These are phyloP conservation scores for Ophiostoma sp. DNA, from an alignment of 2,329 filamentous ascomycete genomes.

Conservation along the genomic window DNA sequence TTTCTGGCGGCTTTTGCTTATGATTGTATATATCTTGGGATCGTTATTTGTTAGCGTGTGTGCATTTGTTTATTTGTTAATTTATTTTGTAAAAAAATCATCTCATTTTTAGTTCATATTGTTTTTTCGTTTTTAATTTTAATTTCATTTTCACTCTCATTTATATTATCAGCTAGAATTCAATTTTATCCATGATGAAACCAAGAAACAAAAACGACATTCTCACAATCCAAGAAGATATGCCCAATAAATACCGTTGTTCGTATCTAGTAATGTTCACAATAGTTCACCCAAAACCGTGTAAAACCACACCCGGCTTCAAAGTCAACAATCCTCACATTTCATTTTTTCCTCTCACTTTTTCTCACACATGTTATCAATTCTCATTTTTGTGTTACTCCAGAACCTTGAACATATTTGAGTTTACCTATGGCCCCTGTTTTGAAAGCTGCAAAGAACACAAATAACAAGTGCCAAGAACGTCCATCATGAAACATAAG, in stretches of 20 bases:
- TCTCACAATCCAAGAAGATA: too few species aligned
- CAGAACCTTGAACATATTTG: neutral
- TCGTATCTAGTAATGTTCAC: neutral
- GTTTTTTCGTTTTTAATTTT: neutral
- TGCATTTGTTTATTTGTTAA: neutral
- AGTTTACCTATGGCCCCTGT: neutral
- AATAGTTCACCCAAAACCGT: neutral
- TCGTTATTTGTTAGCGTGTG: neutral
- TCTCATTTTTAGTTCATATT: neutral
- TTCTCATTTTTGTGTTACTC: neutral
- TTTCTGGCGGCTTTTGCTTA: neutral
- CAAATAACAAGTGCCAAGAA: neutral
- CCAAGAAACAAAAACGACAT: too few species aligned
- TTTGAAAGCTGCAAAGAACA: constrained; percentile 9
- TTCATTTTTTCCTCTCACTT: neutral
- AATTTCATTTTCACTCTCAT: neutral
- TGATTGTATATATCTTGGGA: neutral
- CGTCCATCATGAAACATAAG: constrained; percentile 15
- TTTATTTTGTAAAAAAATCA: neutral
- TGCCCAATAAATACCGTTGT: neutral
- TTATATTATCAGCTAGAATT: neutral
- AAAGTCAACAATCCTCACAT: neutral
- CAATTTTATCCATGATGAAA: too few species aligned
- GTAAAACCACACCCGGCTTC: neutral
- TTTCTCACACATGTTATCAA: neutral